Evolutionary conservation across 2,329 filamentous ascomycete species (phyloP).

Genomic region (Cladosporium sp.): DNA sequence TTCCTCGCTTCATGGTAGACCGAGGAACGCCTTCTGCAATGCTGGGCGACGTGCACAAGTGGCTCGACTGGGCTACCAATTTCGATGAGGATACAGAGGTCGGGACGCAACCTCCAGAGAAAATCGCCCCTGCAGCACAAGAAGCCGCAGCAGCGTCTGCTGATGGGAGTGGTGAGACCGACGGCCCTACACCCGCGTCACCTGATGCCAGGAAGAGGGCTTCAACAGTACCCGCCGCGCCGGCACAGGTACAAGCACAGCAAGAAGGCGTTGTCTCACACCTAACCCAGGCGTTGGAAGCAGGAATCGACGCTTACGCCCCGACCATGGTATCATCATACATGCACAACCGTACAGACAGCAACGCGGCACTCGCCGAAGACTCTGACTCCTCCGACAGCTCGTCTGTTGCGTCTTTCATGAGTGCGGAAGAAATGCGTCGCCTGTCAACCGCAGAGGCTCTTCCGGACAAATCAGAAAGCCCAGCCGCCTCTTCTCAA

Average conservation of each 20-base stretch:
- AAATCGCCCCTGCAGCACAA: background rate
- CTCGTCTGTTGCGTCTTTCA: slow-evolving; percentile 34
- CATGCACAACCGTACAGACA: slow-evolving; percentile 18
- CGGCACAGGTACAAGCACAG: slow-evolving; percentile 13
- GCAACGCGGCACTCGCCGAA: slow-evolving; percentile 1
- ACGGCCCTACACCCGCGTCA: background rate
- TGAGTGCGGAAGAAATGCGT: slow-evolving; percentile 40
- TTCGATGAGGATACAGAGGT: slow-evolving; percentile 8
- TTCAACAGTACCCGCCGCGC: background rate
- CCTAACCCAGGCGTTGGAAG: slow-evolving; percentile 27
- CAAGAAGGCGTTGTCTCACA: slow-evolving; percentile 28
- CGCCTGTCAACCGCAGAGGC: slow-evolving; percentile 30
- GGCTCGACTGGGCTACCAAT: slow-evolving; percentile 66
- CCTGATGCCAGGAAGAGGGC: background rate
- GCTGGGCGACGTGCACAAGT: slow-evolving; percentile 72
- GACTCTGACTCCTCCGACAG: slow-evolving; percentile 21
- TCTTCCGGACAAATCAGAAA: background rate
- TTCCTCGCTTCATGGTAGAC: slow-evolving; percentile 88
- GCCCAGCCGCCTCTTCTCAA: slow-evolving; percentile 18
- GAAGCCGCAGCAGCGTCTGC: background rate
- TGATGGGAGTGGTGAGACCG: background rate
- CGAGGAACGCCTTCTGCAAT: slow-evolving; percentile 80
- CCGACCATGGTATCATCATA: slow-evolving; percentile 28
- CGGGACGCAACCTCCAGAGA: slow-evolving; percentile 2
- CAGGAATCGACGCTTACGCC: slow-evolving; percentile 33